Evolutionary conservation across 2,329 filamentous ascomycete species (phyloP), one percentile per base, ranked within the genome.

Genomic region (Aplosporella prunicola): DNA sequence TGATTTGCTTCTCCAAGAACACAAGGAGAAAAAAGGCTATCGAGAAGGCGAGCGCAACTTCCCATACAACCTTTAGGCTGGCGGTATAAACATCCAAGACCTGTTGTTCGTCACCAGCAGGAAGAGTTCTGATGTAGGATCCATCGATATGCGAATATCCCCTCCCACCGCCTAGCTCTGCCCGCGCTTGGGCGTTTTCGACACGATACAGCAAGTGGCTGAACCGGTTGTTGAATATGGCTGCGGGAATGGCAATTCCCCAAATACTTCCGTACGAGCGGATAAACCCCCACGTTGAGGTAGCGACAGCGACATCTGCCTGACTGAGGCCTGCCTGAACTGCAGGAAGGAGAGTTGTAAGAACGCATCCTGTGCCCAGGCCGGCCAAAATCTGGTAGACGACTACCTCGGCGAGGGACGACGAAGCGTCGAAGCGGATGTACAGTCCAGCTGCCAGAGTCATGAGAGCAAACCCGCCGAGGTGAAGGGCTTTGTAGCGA

Each of bases 31-130:
- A 61, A 1, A 51, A 52, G 3, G 59, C 15, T 0, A 39, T 54
- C 0, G 54, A 47, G 15, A 64, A 46, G 0, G 49, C 47, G 0
- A 61, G 47, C 5, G 53, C 55, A 1, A 64, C 47, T 3, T 58
- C 44, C 60, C 63, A 68, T 2, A 64, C 53, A 11, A 45, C 42
- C 32, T 48, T 54, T 24, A 67, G 43, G 2, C 55, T 51, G 16
- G 55, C 43, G 0, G 51, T 49, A 39, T 61, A 67, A 1, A 57
- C 52, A 2, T 43, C 31, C 2, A 57, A 40, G 4, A 67, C 56
- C 35, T 64, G 46, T 0, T 33, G 31, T 15, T 41, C 24, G 0
- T 47, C 42, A 0, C 48, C 46, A 2, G 48, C 51, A 7, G 40
- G 47, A 7, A 36, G 24, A 1, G 13, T 8, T 11, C 14, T 9